phyloP scores from a whole-genome alignment of 106 monocot species.

The Hemerocallis citrina region DNA sequence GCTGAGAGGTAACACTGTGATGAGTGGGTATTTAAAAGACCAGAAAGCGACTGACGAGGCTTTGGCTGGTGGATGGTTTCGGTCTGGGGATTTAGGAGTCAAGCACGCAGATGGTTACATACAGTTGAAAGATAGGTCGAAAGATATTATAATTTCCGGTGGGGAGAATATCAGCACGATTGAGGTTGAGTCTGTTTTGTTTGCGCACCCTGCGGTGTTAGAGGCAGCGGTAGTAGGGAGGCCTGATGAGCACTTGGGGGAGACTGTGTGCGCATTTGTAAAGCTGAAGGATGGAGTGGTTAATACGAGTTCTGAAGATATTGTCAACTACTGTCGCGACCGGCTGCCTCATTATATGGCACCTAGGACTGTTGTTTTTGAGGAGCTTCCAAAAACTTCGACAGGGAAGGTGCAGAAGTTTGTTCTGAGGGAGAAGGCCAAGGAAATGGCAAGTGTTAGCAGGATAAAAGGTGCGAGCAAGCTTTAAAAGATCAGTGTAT shows the following conservation, averaged over 20 bases:
- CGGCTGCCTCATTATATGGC: constrained; percentile 17
- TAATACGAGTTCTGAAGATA: too few species aligned
- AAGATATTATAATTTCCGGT: constrained; percentile 21
- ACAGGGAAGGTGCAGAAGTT: constrained; percentile 15
- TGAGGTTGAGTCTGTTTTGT: constrained; percentile 24
- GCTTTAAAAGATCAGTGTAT: too few species aligned
- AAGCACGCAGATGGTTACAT: constrained; percentile 20
- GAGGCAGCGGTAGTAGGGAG: constrained; percentile 18
- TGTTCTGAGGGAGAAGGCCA: constrained; percentile 14
- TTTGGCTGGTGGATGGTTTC: constrained; percentile 21
- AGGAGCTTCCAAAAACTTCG: constrained; percentile 11
- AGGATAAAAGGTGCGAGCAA: background rate
- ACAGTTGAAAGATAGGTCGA: constrained; percentile 15
- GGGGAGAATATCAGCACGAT: constrained; percentile 24
- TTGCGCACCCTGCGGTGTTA: constrained; percentile 13
- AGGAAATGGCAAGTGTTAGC: constrained; percentile 5
- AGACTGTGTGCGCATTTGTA: constrained; percentile 21
- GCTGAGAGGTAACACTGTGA: constrained; percentile 73
- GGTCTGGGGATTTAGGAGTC: constrained; percentile 18
- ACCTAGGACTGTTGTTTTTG: constrained; percentile 10
- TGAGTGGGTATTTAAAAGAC: constrained; percentile 68
- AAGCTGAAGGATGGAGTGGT: constrained; percentile 13
- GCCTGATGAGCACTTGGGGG: constrained; percentile 18
- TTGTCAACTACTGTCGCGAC: constrained; percentile 9
- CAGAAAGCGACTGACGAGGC: constrained; percentile 18